Evolutionary conservation across 257 asterid genomes (phyloP).

Genomic region (Nicotiana otophora): DNA sequence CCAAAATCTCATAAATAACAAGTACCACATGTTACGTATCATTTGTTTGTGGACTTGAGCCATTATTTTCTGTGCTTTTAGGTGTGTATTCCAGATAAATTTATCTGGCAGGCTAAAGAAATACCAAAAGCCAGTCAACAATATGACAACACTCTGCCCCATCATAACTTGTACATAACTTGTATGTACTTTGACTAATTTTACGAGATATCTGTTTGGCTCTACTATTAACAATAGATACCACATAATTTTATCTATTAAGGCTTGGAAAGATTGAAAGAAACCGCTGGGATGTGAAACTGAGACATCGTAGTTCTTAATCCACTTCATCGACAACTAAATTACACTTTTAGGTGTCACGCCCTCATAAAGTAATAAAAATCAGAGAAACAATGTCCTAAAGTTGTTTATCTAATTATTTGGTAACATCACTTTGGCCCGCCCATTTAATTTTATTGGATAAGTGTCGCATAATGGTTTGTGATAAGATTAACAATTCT

Average conservation of each 20-base stretch:
- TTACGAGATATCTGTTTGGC: too few relatives aligned
- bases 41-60: slow-evolving; percentile 14
- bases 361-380: neutral
- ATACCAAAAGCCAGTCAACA: neutral
- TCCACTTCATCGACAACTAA: rapidly evolving
- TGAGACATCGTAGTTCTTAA: too few relatives aligned
- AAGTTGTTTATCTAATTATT: neutral
- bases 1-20: slow-evolving; percentile 8
- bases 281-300: too few relatives aligned
- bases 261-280: rapidly evolving
- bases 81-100: slow-evolving; percentile 29
- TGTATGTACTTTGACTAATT: too few relatives aligned
- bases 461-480: slow-evolving; percentile 1
- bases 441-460: neutral
- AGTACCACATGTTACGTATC: slow-evolving; percentile 25
- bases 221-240: too few relatives aligned
- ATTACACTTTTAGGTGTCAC: rapidly evolving
- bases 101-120: slow-evolving; percentile 27
- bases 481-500: slow-evolving; percentile 1
- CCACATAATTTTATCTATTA: too few relatives aligned
- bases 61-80: neutral
- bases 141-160: slow-evolving; percentile 2
- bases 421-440: neutral
- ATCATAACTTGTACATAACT: too few relatives aligned
- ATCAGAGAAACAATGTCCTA: too few relatives aligned